These are phyloP conservation scores for Antitrichia curtipendula DNA, from an alignment of 225 moss, liverwort and hornwort genomes.

Conservation along the genomic window DNA sequence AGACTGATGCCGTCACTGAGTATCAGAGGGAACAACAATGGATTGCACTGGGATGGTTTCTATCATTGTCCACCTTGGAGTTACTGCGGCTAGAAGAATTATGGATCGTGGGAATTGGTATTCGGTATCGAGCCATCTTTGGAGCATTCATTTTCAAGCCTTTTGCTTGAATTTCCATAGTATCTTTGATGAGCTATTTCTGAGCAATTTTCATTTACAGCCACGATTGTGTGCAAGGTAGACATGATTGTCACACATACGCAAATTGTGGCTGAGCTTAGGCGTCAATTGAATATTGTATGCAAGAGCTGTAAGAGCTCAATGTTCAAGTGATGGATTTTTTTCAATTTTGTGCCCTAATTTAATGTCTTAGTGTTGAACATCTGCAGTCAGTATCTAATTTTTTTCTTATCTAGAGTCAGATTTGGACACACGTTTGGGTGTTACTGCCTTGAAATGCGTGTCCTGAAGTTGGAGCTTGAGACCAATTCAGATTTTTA, in stretches of 20 bases:
- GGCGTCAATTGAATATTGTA: background rate
- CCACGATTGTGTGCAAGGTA: background rate
- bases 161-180: background rate
- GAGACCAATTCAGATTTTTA: background rate
- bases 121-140: background rate
- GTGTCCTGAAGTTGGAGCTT: background rate
- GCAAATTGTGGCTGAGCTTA: background rate
- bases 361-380: background rate
- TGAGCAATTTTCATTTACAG: background rate
- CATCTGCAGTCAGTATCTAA: no score
- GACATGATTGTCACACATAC: background rate
- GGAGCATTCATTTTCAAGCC: background rate
- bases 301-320: background rate
- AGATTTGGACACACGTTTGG: background rate
- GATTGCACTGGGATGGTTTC: slow-evolving; percentile 41
- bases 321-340: background rate
- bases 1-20: slow-evolving; percentile 21
- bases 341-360: background rate
- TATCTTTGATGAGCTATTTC: background rate
- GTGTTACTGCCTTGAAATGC: background rate
- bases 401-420: no score
- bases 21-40: slow-evolving; percentile 30
- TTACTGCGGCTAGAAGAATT: slow-evolving; percentile 4
- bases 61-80: slow-evolving; percentile 38
- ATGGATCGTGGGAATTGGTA: background rate